These are phyloP conservation scores for Epichloe aotearoae DNA, from an alignment of 2,329 filamentous ascomycete species.

Conservation along the genomic window DNA sequence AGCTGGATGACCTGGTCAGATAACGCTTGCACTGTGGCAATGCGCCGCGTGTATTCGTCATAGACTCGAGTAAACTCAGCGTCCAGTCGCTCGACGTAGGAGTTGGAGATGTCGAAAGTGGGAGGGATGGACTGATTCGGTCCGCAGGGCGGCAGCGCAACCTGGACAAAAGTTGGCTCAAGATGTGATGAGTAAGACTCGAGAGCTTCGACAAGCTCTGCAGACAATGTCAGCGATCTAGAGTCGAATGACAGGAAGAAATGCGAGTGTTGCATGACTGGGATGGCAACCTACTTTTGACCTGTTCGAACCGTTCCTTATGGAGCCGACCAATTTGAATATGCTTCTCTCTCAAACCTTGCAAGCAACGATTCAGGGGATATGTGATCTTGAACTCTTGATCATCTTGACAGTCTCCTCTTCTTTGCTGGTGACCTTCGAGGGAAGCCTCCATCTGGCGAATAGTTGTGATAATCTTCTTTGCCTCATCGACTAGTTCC, in stretches of 20 bases:
- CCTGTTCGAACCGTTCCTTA: slow-evolving; percentile 85
- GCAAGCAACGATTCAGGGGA: slow-evolving; percentile 70
- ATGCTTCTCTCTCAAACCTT: slow-evolving; percentile 75
- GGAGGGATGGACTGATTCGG: slow-evolving; percentile 65
- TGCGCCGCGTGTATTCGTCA: slow-evolving; percentile 82
- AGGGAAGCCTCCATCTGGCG: slow-evolving; percentile 90
- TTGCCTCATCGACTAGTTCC: slow-evolving; percentile 77
- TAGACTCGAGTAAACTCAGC: slow-evolving; percentile 88
- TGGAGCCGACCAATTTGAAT: slow-evolving; percentile 67
- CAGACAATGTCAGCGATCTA: neutral
- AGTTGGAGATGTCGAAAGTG: slow-evolving; percentile 81
- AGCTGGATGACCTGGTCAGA: slow-evolving; percentile 82
- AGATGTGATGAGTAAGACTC: slow-evolving; percentile 95
- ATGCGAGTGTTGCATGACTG: no score
- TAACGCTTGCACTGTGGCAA: slow-evolving; percentile 59
- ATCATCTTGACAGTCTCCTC: slow-evolving; percentile 51
- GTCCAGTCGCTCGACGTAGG: slow-evolving; percentile 78
- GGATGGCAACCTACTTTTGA: slow-evolving; percentile 56
- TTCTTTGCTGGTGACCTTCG: slow-evolving; percentile 52
- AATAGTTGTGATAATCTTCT: slow-evolving; percentile 71
- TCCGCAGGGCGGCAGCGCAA: slow-evolving; percentile 71
- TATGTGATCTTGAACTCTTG: slow-evolving; percentile 67
- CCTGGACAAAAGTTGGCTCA: slow-evolving; percentile 73
- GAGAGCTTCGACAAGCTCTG: slow-evolving; percentile 84
- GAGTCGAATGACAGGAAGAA: neutral